phyloP scores from a whole-genome alignment of 2,329 filamentous ascomycete genomes.

The Hypoxylon sp. region DNA sequence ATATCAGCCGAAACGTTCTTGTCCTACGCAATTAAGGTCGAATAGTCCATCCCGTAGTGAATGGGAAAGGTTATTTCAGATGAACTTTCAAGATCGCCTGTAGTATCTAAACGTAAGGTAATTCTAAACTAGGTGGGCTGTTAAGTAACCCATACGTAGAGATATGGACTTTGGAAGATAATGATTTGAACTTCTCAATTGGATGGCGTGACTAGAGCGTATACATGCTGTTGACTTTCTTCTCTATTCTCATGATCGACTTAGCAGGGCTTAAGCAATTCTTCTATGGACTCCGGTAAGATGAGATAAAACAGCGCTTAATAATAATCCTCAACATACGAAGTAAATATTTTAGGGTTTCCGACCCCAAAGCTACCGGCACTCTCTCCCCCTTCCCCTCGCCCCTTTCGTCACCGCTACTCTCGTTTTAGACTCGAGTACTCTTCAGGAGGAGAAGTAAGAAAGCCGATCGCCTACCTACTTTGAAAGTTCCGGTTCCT shows the following conservation, averaged over 20 bases:
- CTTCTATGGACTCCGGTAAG: conserved; percentile 1
- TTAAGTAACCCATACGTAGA: not conserved
- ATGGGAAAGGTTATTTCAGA: conserved; percentile 19
- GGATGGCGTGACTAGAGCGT: not conserved
- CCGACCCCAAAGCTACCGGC: not conserved
- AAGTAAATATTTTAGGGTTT: conserved; percentile 28
- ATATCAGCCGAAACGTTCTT: conserved; percentile 14
- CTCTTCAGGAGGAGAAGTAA: not conserved
- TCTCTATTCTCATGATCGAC: not conserved
- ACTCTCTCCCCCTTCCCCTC: not conserved
- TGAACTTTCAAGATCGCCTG: conserved; percentile 11
- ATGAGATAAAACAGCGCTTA: conserved; percentile 18
- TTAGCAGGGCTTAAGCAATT: not conserved
- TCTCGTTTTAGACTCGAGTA: conserved; percentile 11
- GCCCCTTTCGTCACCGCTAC: not conserved
- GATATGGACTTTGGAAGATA: not conserved
- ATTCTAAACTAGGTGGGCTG: not conserved
- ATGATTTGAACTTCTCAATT: not conserved
- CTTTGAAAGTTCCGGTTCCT: not conserved
- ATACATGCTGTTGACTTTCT: not conserved
- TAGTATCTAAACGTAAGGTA: conserved; percentile 1
- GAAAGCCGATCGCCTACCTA: conserved; percentile 1
- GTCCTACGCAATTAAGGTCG: conserved; percentile 16
- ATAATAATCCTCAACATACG: not conserved
- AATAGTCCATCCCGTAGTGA: not conserved